Evolutionary conservation across 2,329 filamentous ascomycete genomes (phyloP).

Genomic region (Neonectria magnoliae): DNA sequence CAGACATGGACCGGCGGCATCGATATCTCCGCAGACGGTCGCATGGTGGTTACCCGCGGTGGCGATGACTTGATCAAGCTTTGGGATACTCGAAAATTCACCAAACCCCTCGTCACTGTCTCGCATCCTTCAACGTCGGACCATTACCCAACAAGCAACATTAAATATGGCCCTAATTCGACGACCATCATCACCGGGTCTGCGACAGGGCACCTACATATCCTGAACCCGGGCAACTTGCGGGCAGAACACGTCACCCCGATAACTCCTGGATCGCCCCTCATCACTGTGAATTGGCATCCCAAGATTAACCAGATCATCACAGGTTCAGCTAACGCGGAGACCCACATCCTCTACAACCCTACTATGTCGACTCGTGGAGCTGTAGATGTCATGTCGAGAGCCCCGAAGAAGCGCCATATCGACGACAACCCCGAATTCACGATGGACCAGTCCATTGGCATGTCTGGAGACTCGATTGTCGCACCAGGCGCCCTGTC

Average conservation of each 20-base stretch:
- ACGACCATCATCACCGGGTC: conserved; percentile 91
- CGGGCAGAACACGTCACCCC: conserved; percentile 85
- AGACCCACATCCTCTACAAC: conserved; percentile 91
- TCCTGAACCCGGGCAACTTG: conserved; percentile 92
- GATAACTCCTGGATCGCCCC: conserved; percentile 83
- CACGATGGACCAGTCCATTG: conserved; percentile 84
- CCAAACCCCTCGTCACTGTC: conserved; percentile 82
- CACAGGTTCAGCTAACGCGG: conserved; percentile 90
- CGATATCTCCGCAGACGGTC: conserved; percentile 89
- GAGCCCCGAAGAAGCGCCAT: conserved; percentile 92
- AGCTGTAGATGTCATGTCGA: conserved; percentile 89
- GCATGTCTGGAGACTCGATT: conserved; percentile 85
- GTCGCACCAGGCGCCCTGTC: conserved; percentile 72
- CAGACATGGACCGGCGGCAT: conserved; percentile 93
- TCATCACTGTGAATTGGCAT: conserved; percentile 92
- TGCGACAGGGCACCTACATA: conserved; percentile 84
- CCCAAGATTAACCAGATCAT: conserved; percentile 95
- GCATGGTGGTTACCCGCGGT: conserved; percentile 89
- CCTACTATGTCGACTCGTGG: conserved; percentile 84
- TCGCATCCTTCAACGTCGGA: conserved; percentile 84
- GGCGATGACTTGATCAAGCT: conserved; percentile 94
- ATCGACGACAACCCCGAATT: conserved; percentile 91
- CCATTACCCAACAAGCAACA: conserved; percentile 85
- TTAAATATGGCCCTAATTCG: conserved; percentile 86
- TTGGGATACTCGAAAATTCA: conserved; percentile 98